Evolutionary conservation across 1,284 basidiomycete species (phyloP).

Genomic region (Puccinia coronata): DNA sequence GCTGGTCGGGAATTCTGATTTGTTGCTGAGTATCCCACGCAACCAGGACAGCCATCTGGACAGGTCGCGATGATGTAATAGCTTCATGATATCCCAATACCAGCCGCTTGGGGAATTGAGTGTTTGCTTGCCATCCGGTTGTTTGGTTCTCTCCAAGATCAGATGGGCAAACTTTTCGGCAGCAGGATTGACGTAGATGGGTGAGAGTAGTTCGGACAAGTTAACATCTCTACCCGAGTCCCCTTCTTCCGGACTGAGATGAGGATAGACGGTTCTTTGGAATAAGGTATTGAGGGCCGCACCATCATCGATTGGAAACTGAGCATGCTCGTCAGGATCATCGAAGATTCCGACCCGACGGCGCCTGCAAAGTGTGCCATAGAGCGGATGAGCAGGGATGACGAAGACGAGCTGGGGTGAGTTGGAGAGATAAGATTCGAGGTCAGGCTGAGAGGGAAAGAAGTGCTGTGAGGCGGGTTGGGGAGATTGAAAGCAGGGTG

Average conservation of each 20-base stretch:
- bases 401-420: conserved; percentile 36
- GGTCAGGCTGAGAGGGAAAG: not conserved
- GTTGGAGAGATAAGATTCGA: conserved; percentile 31
- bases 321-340: conserved; percentile 43
- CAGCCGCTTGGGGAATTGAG: not conserved
- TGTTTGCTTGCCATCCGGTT: not conserved
- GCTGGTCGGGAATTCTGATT: not conserved
- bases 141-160: conserved; percentile 28
- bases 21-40: conserved; percentile 14
- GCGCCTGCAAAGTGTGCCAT: conserved; percentile 24
- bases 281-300: not conserved
- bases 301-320: conserved; percentile 23
- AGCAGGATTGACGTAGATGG: conserved; percentile 34
- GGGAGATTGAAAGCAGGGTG: not conserved
- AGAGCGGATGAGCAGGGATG: conserved; percentile 30
- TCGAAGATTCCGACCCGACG: conserved; percentile 12
- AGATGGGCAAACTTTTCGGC: conserved; percentile 26
- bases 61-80: conserved; percentile 30
- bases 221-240: conserved; percentile 17
- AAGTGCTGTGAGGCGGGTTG: not conserved
- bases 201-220: conserved; percentile 27
- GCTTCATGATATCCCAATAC: conserved; percentile 42
- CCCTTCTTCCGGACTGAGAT: not conserved
- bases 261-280: conserved; percentile 12
- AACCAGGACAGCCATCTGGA: conserved; percentile 41